Percentiles rank a stretch among this genome's conserved stretches.
These are phyloP conservation scores for Clarkia xantiana DNA, from an alignment of 345 rosid genomes.

Conservation along the genomic window DNA sequence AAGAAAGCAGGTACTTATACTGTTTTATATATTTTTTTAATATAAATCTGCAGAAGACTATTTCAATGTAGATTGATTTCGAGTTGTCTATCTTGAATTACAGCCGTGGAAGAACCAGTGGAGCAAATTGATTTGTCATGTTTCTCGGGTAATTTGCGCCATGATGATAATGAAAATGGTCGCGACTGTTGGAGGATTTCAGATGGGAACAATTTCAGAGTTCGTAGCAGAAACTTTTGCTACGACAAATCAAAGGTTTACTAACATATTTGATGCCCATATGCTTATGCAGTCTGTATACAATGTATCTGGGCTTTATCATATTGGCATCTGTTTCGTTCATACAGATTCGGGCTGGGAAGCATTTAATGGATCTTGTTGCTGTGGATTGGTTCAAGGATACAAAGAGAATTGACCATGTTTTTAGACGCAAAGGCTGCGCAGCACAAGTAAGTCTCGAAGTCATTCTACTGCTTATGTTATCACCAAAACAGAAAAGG, in stretches of 20 bases:
- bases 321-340: too few species aligned
- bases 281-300: too few species aligned
- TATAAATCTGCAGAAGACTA: conserved; percentile 2
- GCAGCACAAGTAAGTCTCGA: conserved; percentile 65
- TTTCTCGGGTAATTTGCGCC: conserved; percentile 70
- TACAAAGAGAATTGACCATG: conserved; percentile 91
- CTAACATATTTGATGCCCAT: too few species aligned
- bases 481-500: too few species aligned
- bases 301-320: too few species aligned
- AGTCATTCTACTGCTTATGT: neutral
- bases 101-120: conserved; percentile 49
- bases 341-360: conserved; percentile 74
- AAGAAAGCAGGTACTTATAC: conserved; percentile 49
- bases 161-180: conserved; percentile 63
- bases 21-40: neutral
- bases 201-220: conserved; percentile 81
- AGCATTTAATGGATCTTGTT: conserved; percentile 93
- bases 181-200: conserved; percentile 88
- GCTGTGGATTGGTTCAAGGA: conserved; percentile 99
- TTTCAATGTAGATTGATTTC: conserved; percentile 1
- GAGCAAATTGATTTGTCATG: conserved; percentile 70
- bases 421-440: conserved; percentile 82
- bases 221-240: conserved; percentile 88
- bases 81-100: conserved; percentile 11
- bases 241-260: conserved; percentile 71